Conservation (phyloP, 1,284 basidiomycete genomes). For the Ustilago crameri region DNA sequence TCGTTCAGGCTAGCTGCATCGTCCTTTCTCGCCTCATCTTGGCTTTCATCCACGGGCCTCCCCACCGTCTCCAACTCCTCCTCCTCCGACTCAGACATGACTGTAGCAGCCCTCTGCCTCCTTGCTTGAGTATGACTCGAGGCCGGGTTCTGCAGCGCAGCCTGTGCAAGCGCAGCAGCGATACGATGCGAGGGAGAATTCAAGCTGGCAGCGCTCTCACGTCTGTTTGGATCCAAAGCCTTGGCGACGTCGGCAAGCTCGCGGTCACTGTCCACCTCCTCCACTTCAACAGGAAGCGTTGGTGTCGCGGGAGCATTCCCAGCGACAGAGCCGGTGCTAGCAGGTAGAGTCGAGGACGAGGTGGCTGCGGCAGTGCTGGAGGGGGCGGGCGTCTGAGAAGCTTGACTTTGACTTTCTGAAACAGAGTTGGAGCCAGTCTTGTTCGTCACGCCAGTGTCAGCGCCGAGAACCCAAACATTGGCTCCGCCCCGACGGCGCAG, state of each 20-base stretch:
- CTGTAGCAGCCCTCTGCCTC: constrained; percentile 27
- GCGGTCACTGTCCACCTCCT: constrained; percentile 32
- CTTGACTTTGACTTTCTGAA: too few relatives aligned
- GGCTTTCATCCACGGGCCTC: constrained; percentile 6
- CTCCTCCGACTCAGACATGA: constrained; percentile 47
- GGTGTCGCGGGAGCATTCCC: neutral
- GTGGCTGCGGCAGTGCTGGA: neutral
- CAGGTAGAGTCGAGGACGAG: neutral
- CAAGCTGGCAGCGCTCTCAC: neutral
- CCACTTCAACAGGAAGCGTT: constrained; percentile 13
- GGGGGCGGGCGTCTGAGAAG: neutral
- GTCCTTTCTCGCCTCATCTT: constrained; percentile 2
- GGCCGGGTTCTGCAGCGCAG: constrained; percentile 1
- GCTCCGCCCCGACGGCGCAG: constrained; percentile 35
- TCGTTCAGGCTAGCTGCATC: constrained; percentile 3
- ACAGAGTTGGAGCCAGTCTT: neutral
- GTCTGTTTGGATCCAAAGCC: neutral
- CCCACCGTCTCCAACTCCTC: constrained; percentile 43
- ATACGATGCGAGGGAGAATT: constrained; percentile 18
- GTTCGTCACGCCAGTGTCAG: constrained; percentile 10
- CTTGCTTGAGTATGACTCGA: neutral
- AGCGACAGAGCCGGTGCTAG: too few relatives aligned
- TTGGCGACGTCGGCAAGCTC: constrained; percentile 1
- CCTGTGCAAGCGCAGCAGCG: constrained; percentile 27
- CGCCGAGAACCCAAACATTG: constrained; percentile 48